Conservation (phyloP, 305 asterid species). For the Fraxinus angustifolia region DNA sequence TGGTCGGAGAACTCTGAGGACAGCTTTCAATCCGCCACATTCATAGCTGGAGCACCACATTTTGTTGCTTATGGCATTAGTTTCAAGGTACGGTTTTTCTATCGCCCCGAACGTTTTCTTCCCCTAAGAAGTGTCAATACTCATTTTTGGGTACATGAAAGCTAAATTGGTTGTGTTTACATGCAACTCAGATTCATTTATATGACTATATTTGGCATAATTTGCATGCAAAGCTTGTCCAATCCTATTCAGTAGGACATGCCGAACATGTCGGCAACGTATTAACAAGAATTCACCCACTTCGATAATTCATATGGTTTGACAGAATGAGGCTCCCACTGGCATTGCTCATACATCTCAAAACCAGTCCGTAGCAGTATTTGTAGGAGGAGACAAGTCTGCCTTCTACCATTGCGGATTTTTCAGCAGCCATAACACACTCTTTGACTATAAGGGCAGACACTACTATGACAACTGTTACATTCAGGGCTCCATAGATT, state of each 20-base stretch:
- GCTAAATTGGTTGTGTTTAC: background rate
- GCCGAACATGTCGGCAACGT: background rate
- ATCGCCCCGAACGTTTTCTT: background rate
- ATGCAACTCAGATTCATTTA: background rate
- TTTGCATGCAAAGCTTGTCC: background rate
- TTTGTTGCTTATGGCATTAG: conserved; percentile 75
- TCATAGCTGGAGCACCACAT: conserved; percentile 60
- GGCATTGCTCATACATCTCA: conserved; percentile 26
- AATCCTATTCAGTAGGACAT: background rate
- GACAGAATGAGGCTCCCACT: conserved; percentile 55
- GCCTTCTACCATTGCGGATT: conserved; percentile 76
- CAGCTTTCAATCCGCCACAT: conserved; percentile 52
- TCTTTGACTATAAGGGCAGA: conserved; percentile 64
- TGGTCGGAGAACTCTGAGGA: conserved; percentile 54
- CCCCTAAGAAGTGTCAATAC: background rate
- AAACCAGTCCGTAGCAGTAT: conserved; percentile 63
- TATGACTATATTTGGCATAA: background rate
- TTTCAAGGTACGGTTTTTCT: conserved; percentile 51
- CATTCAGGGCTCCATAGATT: conserved; percentile 70
- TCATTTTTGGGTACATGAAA: background rate
- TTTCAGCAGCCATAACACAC: conserved; percentile 66
- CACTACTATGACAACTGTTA: conserved; percentile 71
- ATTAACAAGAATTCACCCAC: background rate
- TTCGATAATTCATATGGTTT: background rate
- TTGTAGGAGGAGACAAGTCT: conserved; percentile 61